A percentile compares a stretch with the other conserved stretches of the same genome.
phyloP scores from a whole-genome alignment of 208 protist species.

The Crithidia thermophila region DNA sequence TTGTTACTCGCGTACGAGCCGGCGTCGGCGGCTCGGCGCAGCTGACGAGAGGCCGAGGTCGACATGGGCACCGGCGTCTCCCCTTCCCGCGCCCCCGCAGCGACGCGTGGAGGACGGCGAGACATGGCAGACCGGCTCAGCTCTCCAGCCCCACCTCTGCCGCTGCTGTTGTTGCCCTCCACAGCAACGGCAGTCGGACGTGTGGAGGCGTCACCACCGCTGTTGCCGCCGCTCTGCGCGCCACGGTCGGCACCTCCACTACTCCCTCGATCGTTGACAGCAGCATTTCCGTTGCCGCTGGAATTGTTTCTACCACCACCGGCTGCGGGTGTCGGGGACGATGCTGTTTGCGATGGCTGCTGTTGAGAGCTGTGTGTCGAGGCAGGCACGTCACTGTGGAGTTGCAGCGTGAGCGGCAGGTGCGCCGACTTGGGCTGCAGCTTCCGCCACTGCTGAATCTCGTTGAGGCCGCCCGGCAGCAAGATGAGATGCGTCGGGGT shows the following conservation, averaged over 20 bases:
- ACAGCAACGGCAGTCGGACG: not conserved
- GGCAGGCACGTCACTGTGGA: slow-evolving; percentile 7
- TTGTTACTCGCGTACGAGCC: not conserved
- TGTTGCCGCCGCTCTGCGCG: not conserved
- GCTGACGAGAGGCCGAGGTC: too few species aligned
- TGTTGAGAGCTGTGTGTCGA: not conserved
- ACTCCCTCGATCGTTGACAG: not conserved
- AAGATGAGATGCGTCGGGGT: slow-evolving; percentile 33
- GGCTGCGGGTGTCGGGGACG: not conserved
- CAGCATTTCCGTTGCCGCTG: not conserved
- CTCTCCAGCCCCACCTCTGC: not conserved
- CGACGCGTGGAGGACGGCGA: too few species aligned
- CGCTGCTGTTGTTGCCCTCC: not conserved
- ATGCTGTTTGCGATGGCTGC: not conserved
- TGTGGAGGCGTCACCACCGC: not conserved
- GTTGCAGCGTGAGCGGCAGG: slow-evolving; percentile 31
- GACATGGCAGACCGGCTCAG: too few species aligned
- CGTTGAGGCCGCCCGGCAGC: slow-evolving; percentile 15
- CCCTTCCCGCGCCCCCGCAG: not conserved
- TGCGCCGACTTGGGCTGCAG: slow-evolving; percentile 31
- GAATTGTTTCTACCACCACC: too few species aligned
- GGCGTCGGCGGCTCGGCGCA: too few species aligned
- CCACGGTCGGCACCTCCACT: not conserved
- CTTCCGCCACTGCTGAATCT: slow-evolving; percentile 31
- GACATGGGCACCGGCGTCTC: slow-evolving; percentile 11